These are phyloP conservation scores for Populus simonii DNA, from an alignment of 345 rosid genomes.

Conservation along the genomic window DNA sequence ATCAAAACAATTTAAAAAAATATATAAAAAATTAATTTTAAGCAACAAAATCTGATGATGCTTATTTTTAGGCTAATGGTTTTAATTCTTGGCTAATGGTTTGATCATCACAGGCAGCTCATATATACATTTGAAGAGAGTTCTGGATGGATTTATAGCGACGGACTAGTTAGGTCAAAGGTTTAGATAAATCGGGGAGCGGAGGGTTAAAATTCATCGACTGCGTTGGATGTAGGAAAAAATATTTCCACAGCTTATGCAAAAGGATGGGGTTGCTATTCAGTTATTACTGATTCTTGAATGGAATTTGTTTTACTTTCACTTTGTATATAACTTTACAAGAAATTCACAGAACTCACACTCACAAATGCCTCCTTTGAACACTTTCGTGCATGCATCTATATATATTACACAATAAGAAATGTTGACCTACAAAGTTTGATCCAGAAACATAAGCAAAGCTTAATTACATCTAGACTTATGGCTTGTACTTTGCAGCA, in stretches of 20 bases:
- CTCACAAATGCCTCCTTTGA: too few species aligned
- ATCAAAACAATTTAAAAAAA: too few species aligned
- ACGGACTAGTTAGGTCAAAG: too few species aligned
- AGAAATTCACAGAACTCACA: not conserved
- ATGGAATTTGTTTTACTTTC: not conserved
- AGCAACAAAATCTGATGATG: too few species aligned
- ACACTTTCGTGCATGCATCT: too few species aligned
- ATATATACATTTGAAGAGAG: too few species aligned
- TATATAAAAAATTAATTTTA: too few species aligned
- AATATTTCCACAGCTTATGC: not conserved
- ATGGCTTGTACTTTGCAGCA: slow-evolving; percentile 46
- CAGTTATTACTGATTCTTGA: not conserved
- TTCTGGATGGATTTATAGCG: too few species aligned
- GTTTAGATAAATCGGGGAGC: too few species aligned
- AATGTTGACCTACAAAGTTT: not conserved
- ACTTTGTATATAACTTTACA: not conserved
- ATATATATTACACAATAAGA: not conserved
- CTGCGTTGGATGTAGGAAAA: not conserved
- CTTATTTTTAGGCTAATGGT: too few species aligned
- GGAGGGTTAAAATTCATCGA: not conserved
- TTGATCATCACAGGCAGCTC: too few species aligned
- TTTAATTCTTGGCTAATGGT: too few species aligned
- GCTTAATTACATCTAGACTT: not conserved
- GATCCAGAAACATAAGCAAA: not conserved
- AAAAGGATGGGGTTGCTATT: not conserved